A percentile compares a stretch with the other conserved stretches of the same genome.
These are phyloP conservation scores for Arthrobotrys entomopaga DNA, from an alignment of 2,329 filamentous ascomycete species.

Conservation along the genomic window DNA sequence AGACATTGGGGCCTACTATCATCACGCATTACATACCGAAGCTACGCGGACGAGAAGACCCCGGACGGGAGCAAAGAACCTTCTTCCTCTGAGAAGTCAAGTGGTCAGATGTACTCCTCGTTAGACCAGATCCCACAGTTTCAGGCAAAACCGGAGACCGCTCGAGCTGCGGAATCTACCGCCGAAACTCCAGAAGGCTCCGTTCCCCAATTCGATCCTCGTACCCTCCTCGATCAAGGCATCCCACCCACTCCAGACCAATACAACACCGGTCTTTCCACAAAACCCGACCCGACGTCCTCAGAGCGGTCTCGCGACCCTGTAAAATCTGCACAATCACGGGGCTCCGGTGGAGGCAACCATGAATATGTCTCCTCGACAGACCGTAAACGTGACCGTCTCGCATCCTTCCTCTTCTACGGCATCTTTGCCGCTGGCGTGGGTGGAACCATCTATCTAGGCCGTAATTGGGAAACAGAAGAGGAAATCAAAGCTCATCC, in stretches of 20 bases:
- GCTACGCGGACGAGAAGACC: constrained; percentile 4
- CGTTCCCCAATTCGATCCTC: constrained; percentile 46
- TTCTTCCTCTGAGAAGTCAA: neutral
- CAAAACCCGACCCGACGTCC: constrained; percentile 48
- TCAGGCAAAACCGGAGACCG: constrained; percentile 4
- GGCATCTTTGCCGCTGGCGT: constrained; percentile 69
- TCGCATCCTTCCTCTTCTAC: constrained; percentile 79
- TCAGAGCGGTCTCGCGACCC: constrained; percentile 44
- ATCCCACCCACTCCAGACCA: constrained; percentile 53
- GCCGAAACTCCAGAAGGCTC: constrained; percentile 11
- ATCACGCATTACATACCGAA: constrained; percentile 27
- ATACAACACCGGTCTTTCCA: constrained; percentile 39
- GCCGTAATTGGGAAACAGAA: constrained; percentile 83
- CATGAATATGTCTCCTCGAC: constrained; percentile 82
- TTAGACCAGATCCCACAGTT: constrained; percentile 21
- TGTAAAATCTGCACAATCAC: constrained; percentile 26
- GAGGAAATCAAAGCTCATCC: constrained; percentile 76
- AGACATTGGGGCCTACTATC: constrained; percentile 7
- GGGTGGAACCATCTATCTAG: constrained; percentile 76
- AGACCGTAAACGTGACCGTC: constrained; percentile 79
- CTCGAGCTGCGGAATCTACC: neutral
- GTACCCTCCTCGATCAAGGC: constrained; percentile 51
- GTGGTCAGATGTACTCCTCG: constrained; percentile 5
- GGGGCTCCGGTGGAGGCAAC: constrained; percentile 45
- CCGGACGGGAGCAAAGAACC: constrained; percentile 1